phyloP scores from a whole-genome alignment of 2,329 filamentous ascomycete genomes.

The Diplodia scrobiculata region DNA sequence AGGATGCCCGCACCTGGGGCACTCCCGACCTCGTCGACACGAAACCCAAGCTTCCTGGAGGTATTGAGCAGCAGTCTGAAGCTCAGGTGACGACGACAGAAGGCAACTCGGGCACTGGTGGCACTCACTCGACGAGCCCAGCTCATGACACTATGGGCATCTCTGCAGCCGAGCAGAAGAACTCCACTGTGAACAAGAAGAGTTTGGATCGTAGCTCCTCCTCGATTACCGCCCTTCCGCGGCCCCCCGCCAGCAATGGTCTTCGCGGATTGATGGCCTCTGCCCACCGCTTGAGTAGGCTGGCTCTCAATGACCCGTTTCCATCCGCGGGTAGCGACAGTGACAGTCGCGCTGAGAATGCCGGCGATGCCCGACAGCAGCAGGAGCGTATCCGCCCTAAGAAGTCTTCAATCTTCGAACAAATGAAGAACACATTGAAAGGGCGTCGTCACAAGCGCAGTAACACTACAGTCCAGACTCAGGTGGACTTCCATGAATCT shows the following conservation, averaged over 20 bases:
- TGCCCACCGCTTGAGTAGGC: not conserved
- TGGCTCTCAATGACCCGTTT: not conserved
- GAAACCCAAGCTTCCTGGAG: not conserved
- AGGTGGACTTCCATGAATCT: not conserved
- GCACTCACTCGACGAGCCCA: not conserved
- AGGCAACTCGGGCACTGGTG: not conserved
- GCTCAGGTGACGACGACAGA: not conserved
- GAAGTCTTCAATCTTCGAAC: not conserved
- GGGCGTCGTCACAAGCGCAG: not conserved
- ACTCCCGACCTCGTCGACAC: not conserved
- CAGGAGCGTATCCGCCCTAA: not conserved
- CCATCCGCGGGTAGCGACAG: not conserved
- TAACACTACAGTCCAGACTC: not conserved
- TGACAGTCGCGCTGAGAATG: not conserved
- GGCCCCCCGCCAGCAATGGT: not conserved
- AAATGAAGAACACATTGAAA: not conserved
- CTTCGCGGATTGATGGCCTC: not conserved
- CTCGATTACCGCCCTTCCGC: slow-evolving; percentile 3
- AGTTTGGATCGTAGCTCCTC: not conserved
- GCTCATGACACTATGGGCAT: not conserved
- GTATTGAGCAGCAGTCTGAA: not conserved
- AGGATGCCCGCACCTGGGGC: slow-evolving; percentile 8
- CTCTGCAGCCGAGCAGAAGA: not conserved
- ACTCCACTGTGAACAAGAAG: not conserved
- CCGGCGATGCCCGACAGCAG: not conserved